Conservation (phyloP, 805 yeast genomes). For the Wickerhamomyces alni region DNA sequence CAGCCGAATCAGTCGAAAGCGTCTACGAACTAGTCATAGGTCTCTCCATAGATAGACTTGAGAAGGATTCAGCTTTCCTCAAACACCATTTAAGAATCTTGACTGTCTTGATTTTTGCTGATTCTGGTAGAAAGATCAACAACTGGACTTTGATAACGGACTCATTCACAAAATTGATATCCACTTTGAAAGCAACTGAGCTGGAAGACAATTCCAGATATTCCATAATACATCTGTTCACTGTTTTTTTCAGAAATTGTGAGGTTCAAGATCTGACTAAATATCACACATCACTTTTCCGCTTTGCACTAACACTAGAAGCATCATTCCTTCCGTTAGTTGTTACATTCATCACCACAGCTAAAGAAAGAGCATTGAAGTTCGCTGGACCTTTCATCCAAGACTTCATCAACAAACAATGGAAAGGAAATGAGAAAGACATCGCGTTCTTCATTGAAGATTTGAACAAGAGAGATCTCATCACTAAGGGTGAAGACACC, state of each 20-base stretch:
- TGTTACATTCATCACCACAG: conserved; percentile 36
- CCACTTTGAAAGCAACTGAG: background rate
- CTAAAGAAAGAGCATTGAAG: conserved; percentile 39
- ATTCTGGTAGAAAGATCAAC: conserved; percentile 59
- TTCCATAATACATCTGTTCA: conserved; percentile 37
- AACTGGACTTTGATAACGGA: conserved; percentile 38
- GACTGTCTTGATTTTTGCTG: conserved; percentile 52
- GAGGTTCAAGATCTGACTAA: conserved; percentile 41
- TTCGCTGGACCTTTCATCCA: conserved; percentile 41
- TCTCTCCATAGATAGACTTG: conserved; percentile 14
- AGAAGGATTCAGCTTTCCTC: conserved; percentile 9
- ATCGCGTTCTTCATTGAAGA: conserved; percentile 39
- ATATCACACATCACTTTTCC: conserved; percentile 38
- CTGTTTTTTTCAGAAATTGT: conserved; percentile 50
- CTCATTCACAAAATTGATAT: conserved; percentile 16
- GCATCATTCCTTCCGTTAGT: conserved; percentile 39
- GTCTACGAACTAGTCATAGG: conserved; percentile 35
- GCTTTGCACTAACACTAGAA: conserved; percentile 29
- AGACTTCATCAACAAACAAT: conserved; percentile 37
- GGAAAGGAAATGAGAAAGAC: conserved; percentile 31
- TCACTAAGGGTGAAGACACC: conserved; percentile 8
- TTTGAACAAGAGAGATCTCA: conserved; percentile 23
- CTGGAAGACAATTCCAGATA: conserved; percentile 4
- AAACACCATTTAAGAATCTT: conserved; percentile 29
- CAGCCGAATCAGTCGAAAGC: conserved; percentile 38